Percentiles rank a stretch among this genome's conserved stretches.
These are phyloP conservation scores for Neurospora tetrasperma DNA, from an alignment of 495 filamentous ascomycete genomes.

Conservation along the genomic window DNA sequence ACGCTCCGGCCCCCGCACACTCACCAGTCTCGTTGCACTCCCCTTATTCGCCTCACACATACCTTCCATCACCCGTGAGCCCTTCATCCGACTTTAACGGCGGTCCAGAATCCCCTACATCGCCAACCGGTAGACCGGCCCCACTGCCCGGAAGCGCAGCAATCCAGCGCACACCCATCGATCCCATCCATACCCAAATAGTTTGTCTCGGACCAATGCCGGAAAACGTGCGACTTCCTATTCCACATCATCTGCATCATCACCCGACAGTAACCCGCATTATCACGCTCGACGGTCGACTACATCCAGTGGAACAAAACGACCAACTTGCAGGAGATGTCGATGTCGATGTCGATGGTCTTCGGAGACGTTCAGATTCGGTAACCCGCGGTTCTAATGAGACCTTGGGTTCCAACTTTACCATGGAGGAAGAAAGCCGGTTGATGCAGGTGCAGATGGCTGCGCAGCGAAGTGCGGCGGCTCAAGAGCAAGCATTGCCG, in stretches of 20 bases:
- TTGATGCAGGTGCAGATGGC: constrained; percentile 11
- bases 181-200: constrained; percentile 30
- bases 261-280: constrained; percentile 28
- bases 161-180: constrained; percentile 37
- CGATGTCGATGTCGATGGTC: not conserved
- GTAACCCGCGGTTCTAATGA: constrained; percentile 25
- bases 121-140: constrained; percentile 15
- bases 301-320: not conserved
- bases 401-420: constrained; percentile 43
- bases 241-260: constrained; percentile 24
- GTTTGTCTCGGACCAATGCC: constrained; percentile 43
- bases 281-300: constrained; percentile 21
- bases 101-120: constrained; percentile 20
- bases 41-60: constrained; percentile 20
- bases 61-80: constrained; percentile 22
- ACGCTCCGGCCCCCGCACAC: constrained; percentile 22
- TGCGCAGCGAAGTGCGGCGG: not conserved
- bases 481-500: not conserved
- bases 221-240: constrained; percentile 33
- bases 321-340: not conserved
- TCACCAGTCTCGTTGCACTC: constrained; percentile 28
- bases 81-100: constrained; percentile 23
- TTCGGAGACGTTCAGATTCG: constrained; percentile 10
- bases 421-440: constrained; percentile 33
- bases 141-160: constrained; percentile 21